Evolutionary conservation across 1,284 basidiomycete genomes (phyloP), one percentile per base, ranked within the genome.

Genomic region (Cutaneotrichosporon mucoides): DNA sequence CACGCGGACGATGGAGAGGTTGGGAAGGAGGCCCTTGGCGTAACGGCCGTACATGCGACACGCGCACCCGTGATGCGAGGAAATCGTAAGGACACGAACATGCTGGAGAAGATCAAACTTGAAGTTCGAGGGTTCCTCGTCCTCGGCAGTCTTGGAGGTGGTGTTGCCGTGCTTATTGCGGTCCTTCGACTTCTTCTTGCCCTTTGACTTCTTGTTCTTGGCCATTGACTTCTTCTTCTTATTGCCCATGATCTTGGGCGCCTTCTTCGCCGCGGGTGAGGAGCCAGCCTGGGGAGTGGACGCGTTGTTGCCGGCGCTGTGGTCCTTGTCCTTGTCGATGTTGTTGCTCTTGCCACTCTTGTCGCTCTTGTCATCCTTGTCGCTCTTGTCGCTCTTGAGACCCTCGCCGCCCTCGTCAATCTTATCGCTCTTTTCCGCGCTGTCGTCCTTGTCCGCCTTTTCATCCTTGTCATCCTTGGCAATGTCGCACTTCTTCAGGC

Each of bases 61-160:
- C 8, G 34, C 8, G 45, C 56, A 58, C 13, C 34, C 37, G 44
- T 58, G 56, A 38, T 58, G 56, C 15, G 33, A 35, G 33, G 16
- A 4, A 34, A 58, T 41, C 1, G 56, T 53, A n/a, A 58, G 33
- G 11, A 47, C 52, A 15, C 41, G 44, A 11, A 58, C 56, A n/a
- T 37, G 37, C 38, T 33, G n/a, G 34, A 58, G 56, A 2, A 58
- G 45, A 2, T 36, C 38, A 5, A 40, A 45, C 35, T 58, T 58
- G 45, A 53, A 42, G 45, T 50, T 56, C 6, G 24, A 24, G 24
- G 24, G 24, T 24, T 24, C 24, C 24, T 24, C 24, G 24, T 24
- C 24, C 24, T 24, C 24, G 24, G 24, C 24, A 24, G 15, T 15
- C 43, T 8, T 45, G 38, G 38, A 9, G 38, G 38, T 8, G 9